Evolutionary conservation across 495 filamentous ascomycete species (phyloP).

Genomic region (Evansstolkia leycettana): DNA sequence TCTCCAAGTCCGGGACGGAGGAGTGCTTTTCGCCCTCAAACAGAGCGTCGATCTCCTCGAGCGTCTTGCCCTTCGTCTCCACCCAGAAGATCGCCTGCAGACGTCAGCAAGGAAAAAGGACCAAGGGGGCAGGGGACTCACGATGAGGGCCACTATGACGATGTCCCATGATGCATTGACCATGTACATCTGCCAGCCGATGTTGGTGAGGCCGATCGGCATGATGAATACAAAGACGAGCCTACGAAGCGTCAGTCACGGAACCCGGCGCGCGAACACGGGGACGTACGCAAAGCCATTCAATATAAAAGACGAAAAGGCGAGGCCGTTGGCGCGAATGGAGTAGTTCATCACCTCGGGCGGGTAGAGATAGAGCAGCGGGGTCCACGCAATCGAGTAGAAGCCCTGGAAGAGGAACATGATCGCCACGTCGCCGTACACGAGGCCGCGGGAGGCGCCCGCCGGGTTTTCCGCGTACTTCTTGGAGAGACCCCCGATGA

Average conservation of each 20-base stretch:
- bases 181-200: constrained; percentile 18
- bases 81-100: constrained; percentile 17
- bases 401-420: constrained; percentile 44
- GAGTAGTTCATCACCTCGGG: constrained; percentile 33
- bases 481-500: constrained; percentile 37
- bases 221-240: constrained; percentile 38
- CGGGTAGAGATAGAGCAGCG: constrained; percentile 47
- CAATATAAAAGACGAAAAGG: constrained; percentile 13
- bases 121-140: constrained; percentile 6
- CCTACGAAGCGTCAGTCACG: constrained; percentile 7
- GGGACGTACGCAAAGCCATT: constrained; percentile 34
- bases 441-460: constrained; percentile 15
- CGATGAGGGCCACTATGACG: constrained; percentile 10
- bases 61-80: constrained; percentile 45
- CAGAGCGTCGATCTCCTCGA: constrained; percentile 38
- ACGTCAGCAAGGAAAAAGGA: not conserved
- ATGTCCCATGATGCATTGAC: constrained; percentile 16
- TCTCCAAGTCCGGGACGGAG: constrained; percentile 28
- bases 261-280: not conserved
- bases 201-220: constrained; percentile 29
- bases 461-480: constrained; percentile 29
- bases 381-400: constrained; percentile 49
- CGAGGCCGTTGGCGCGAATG: constrained; percentile 12
- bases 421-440: constrained; percentile 26
- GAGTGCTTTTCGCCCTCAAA: constrained; percentile 32